phyloP scores from a whole-genome alignment of 345 rosid species.

The Camelina laxa region DNA sequence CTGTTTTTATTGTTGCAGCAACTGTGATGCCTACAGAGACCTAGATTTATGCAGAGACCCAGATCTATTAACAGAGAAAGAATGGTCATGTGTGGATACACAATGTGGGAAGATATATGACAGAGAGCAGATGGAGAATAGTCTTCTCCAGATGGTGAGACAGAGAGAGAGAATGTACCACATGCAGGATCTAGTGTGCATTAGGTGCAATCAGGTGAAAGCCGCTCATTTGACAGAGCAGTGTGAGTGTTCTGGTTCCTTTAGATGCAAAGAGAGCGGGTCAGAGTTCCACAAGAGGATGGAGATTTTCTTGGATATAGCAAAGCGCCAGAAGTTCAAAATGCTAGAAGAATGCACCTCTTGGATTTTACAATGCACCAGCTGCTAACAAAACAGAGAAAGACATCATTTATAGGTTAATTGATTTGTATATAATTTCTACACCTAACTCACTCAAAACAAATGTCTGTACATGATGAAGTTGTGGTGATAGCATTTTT shows the following conservation, averaged over 20 bases:
- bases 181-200: slow-evolving; percentile 83
- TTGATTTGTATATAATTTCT: slow-evolving; percentile 26
- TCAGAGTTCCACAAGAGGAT: slow-evolving; percentile 66
- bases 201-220: slow-evolving; percentile 88
- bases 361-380: slow-evolving; percentile 58
- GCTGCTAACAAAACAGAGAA: slow-evolving; percentile 21
- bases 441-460: neutral
- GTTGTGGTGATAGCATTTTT: no score
- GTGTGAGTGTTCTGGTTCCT: slow-evolving; percentile 84
- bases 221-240: slow-evolving; percentile 84
- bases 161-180: slow-evolving; percentile 85
- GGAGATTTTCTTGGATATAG: slow-evolving; percentile 73
- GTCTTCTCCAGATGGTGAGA: slow-evolving; percentile 82
- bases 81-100: slow-evolving; percentile 77
- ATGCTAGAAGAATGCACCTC: slow-evolving; percentile 67
- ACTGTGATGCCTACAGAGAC: slow-evolving; percentile 93
- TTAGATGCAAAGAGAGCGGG: slow-evolving; percentile 70
- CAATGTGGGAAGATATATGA: slow-evolving; percentile 90
- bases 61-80: slow-evolving; percentile 60
- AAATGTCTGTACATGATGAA: neutral
- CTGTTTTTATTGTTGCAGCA: slow-evolving; percentile 52
- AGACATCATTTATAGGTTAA: neutral
- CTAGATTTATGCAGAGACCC: slow-evolving; percentile 83
- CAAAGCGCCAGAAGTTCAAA: slow-evolving; percentile 63
- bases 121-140: slow-evolving; percentile 76